phyloP scores from a whole-genome alignment of 2,329 filamentous ascomycete genomes.

The Podosphaera fusca region DNA sequence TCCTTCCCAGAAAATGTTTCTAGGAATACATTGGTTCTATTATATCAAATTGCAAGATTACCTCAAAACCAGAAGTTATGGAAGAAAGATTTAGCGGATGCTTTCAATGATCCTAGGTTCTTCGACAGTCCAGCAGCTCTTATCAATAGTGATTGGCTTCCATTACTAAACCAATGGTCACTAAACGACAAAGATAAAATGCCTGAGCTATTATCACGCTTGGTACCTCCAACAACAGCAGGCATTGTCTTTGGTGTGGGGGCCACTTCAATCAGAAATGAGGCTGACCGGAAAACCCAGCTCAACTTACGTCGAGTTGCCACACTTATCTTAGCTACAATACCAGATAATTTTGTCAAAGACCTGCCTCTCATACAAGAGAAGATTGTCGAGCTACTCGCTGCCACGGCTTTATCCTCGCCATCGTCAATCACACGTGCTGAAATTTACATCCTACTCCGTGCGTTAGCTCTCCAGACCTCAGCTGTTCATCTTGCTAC shows the following conservation, averaged over 20 bases:
- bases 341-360: slow-evolving; percentile 55
- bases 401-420: slow-evolving; percentile 66
- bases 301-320: slow-evolving; percentile 68
- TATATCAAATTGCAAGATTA: slow-evolving; percentile 56
- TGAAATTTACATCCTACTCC: slow-evolving; percentile 73
- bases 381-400: slow-evolving; percentile 67
- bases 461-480: slow-evolving; percentile 58
- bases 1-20: slow-evolving; percentile 70
- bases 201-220: slow-evolving; percentile 52
- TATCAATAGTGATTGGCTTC: slow-evolving; percentile 56
- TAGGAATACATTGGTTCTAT: slow-evolving; percentile 42
- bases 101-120: slow-evolving; percentile 74
- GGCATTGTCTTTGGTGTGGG: slow-evolving; percentile 98
- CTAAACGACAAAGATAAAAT: slow-evolving; percentile 73
- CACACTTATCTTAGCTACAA: slow-evolving; percentile 53
- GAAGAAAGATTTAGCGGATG: slow-evolving; percentile 81
- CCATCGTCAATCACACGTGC: slow-evolving; percentile 75
- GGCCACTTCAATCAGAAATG: slow-evolving; percentile 75
- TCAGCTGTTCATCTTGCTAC: slow-evolving; percentile 58
- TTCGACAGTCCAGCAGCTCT: slow-evolving; percentile 47
- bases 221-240: slow-evolving; percentile 70
- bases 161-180: slow-evolving; percentile 63
- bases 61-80: slow-evolving; percentile 67
- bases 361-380: slow-evolving; percentile 55
- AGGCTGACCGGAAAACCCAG: slow-evolving; percentile 83